Evolutionary conservation across 768 basidiomycete genomes (phyloP).

Genomic region (Calocera viscosa): DNA sequence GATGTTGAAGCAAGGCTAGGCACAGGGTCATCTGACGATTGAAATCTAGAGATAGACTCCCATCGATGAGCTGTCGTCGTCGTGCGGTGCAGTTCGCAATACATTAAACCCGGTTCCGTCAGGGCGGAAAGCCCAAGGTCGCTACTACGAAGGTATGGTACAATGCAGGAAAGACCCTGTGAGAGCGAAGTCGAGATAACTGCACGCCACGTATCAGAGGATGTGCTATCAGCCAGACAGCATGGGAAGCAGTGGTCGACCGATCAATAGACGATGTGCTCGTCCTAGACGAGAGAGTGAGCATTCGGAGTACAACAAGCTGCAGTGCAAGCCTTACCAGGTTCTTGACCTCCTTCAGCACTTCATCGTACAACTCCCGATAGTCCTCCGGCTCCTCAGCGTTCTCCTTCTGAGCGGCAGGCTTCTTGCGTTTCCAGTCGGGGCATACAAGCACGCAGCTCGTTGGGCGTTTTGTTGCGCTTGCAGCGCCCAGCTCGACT

Average conservation of each 20-base stretch:
- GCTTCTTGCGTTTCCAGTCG: slow-evolving; percentile 55
- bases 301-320: no score
- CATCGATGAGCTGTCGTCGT: neutral
- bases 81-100: neutral
- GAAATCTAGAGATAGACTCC: neutral
- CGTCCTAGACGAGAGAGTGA: neutral
- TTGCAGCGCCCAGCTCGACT: slow-evolving; percentile 90
- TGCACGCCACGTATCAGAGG: no score
- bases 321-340: slow-evolving; percentile 27
- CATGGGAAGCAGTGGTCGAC: no score
- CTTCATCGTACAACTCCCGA: slow-evolving; percentile 74
- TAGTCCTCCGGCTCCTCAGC: slow-evolving; percentile 73
- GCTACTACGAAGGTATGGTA: neutral
- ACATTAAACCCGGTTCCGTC: neutral
- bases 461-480: slow-evolving; percentile 94
- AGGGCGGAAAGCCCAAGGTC: neutral
- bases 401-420: slow-evolving; percentile 35
- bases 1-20: no score
- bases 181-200: no score
- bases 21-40: neutral
- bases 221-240: no score
- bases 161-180: neutral
- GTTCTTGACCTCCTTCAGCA: slow-evolving; percentile 70
- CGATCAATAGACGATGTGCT: slow-evolving; percentile 2
- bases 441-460: slow-evolving; percentile 95